Percentiles rank a stretch among this genome's conserved stretches.
phyloP scores from a whole-genome alignment of 192 early-diverging fungal species.

The Coemansia sp. region DNA sequence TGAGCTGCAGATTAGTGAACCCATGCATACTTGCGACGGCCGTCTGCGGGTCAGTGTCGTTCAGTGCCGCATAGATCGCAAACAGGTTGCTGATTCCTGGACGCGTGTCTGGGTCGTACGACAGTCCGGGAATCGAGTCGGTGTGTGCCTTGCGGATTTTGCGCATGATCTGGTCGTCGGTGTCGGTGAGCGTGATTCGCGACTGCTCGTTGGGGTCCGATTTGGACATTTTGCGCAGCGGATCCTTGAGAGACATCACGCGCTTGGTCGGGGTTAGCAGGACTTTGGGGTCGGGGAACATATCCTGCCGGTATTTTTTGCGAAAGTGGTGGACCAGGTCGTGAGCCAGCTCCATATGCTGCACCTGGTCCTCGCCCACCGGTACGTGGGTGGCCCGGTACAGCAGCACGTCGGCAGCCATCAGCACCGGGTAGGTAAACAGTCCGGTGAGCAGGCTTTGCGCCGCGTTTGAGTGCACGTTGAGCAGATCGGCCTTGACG shows the following conservation, averaged over 20 bases:
- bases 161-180: constrained; percentile 56
- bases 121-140: constrained; percentile 62
- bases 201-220: constrained; percentile 65
- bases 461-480: constrained; percentile 15
- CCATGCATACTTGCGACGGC: constrained; percentile 50
- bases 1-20: constrained; percentile 59
- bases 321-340: constrained; percentile 77
- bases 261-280: constrained; percentile 65
- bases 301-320: constrained; percentile 55
- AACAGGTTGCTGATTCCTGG: constrained; percentile 85
- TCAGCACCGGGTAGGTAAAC: constrained; percentile 86
- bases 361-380: constrained; percentile 89
- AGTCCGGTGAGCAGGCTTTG: constrained; percentile 59
- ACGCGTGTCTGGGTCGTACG: constrained; percentile 64
- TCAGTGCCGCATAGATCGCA: constrained; percentile 65
- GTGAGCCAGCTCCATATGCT: constrained; percentile 85
- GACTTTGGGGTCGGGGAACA: constrained; percentile 67
- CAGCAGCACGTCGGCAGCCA: constrained; percentile 87
- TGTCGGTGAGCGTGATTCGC: constrained; percentile 74
- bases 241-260: constrained; percentile 81
- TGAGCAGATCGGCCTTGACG: neutral
- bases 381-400: constrained; percentile 84
- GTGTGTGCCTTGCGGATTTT: constrained; percentile 73
- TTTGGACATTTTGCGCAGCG: constrained; percentile 85
- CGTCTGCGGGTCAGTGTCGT: constrained; percentile 33